These are phyloP conservation scores for Cystofilobasidium capitatum DNA, from an alignment of 768 basidiomycete genomes.

Conservation along the genomic window DNA sequence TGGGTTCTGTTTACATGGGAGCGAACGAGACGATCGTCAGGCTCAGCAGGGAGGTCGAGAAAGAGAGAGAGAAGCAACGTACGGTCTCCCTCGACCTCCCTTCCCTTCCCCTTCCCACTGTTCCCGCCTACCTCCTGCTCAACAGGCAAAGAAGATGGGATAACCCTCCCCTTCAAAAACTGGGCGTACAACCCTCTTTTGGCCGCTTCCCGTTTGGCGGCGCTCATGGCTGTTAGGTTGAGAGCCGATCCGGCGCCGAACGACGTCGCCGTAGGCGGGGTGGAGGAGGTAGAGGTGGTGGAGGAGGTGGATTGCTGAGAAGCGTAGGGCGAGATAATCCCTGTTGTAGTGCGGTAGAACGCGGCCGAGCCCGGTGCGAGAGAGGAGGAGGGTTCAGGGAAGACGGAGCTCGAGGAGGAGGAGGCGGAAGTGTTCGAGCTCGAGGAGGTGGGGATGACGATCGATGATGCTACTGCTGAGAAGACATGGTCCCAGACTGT, in stretches of 20 bases:
- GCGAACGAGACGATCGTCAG: not conserved
- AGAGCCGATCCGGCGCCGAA: constrained; percentile 41
- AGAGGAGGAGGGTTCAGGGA: not conserved
- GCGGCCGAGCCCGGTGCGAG: constrained; percentile 31
- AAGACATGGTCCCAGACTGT: constrained; percentile 89
- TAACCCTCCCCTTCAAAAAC: constrained; percentile 67
- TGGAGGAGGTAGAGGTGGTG: constrained; percentile 33
- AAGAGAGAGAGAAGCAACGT: not conserved
- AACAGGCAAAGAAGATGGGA: constrained; percentile 8
- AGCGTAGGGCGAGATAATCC: constrained; percentile 61
- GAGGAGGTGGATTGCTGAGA: constrained; percentile 48
- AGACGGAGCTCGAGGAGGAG: constrained; percentile 10
- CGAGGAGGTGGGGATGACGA: constrained; percentile 54
- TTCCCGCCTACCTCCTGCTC: too few species aligned
- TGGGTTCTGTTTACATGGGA: too few species aligned
- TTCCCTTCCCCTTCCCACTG: constrained; percentile 15
- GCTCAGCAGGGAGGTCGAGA: too few species aligned
- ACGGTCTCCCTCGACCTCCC: not conserved
- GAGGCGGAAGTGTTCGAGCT: constrained; percentile 19
- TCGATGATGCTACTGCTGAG: constrained; percentile 68
- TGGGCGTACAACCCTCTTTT: constrained; percentile 62
- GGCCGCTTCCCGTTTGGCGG: constrained; percentile 70
- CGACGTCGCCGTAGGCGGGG: constrained; percentile 32
- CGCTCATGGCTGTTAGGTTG: constrained; percentile 50
- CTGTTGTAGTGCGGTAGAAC: constrained; percentile 57